These are phyloP conservation scores for Mimosa bimucronata DNA, from an alignment of 306 rosid species.

Conservation along the genomic window DNA sequence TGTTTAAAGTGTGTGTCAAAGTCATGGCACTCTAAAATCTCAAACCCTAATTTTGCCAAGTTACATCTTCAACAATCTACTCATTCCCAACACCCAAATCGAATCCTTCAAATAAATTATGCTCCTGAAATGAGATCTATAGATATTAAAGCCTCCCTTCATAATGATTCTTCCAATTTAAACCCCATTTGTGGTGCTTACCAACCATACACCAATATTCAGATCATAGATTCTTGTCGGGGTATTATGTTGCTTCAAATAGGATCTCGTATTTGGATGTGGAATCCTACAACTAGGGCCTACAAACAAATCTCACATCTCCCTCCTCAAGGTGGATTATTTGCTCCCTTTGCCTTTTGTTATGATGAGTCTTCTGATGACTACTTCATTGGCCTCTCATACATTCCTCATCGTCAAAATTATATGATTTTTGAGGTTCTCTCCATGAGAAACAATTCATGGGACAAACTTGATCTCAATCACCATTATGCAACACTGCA, in stretches of 20 bases:
- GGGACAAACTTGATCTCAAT: background rate
- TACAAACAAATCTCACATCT: background rate
- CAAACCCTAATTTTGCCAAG: too few relatives aligned
- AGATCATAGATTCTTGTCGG: background rate
- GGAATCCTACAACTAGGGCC: background rate
- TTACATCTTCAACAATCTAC: too few relatives aligned
- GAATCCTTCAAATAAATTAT: too few relatives aligned
- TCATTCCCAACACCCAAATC: too few relatives aligned
- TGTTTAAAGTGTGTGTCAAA: background rate
- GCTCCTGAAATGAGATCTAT: too few relatives aligned
- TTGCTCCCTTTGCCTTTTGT: background rate
- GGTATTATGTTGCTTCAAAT: background rate
- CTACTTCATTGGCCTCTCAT: background rate
- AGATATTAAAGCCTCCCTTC: too few relatives aligned
- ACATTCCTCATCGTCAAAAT: too few relatives aligned
- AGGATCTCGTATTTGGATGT: background rate
- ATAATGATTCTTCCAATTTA: background rate
- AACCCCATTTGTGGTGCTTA: background rate
- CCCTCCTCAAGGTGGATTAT: background rate
- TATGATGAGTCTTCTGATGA: background rate
- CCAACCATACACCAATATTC: background rate
- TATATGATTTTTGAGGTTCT: background rate
- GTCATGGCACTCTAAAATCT: too few relatives aligned
- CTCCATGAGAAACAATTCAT: background rate
- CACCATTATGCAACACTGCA: background rate